Evolutionary conservation across 2,329 filamentous ascomycete species (phyloP).

Genomic region (Nannizziopsis barbatae): DNA sequence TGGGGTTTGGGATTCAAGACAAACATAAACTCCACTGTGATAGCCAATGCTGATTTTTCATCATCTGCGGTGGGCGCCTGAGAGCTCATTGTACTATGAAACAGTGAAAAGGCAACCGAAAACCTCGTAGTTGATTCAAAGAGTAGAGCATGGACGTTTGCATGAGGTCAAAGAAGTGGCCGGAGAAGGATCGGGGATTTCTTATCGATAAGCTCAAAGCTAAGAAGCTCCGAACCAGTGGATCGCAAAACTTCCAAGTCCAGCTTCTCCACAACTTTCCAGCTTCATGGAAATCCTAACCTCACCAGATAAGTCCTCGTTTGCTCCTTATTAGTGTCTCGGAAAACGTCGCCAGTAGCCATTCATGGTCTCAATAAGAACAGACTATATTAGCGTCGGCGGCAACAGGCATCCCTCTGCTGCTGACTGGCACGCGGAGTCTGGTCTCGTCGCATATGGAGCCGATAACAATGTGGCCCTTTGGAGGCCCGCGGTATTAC

Average conservation of each 20-base stretch:
- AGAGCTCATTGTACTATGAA: conserved; percentile 5
- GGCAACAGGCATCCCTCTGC: conserved; percentile 83
- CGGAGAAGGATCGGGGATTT: conserved; percentile 1
- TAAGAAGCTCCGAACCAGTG: not conserved
- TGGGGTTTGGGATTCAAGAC: conserved; percentile 17
- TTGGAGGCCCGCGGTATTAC: conserved; percentile 63
- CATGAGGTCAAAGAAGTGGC: not conserved
- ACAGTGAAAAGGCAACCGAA: too few species aligned
- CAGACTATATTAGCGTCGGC: conserved; percentile 59
- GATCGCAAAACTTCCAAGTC: not conserved
- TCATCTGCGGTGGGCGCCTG: not conserved
- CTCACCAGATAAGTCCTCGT: not conserved
- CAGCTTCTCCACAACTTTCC: too few species aligned
- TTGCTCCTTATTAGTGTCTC: not conserved
- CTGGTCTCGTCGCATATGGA: conserved; percentile 71
- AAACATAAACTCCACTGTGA: conserved; percentile 67
- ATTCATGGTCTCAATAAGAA: conserved; percentile 30
- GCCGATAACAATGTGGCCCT: conserved; percentile 79
- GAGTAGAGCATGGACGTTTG: too few species aligned
- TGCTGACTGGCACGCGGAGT: conserved; percentile 69
- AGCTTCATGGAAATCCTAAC: too few species aligned
- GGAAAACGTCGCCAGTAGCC: not conserved
- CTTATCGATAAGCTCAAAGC: conserved; percentile 11
- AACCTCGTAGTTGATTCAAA: too few species aligned
- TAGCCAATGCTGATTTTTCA: conserved; percentile 30